Conservation (phyloP, 768 basidiomycete genomes). For the Rubroboletus satanas region DNA sequence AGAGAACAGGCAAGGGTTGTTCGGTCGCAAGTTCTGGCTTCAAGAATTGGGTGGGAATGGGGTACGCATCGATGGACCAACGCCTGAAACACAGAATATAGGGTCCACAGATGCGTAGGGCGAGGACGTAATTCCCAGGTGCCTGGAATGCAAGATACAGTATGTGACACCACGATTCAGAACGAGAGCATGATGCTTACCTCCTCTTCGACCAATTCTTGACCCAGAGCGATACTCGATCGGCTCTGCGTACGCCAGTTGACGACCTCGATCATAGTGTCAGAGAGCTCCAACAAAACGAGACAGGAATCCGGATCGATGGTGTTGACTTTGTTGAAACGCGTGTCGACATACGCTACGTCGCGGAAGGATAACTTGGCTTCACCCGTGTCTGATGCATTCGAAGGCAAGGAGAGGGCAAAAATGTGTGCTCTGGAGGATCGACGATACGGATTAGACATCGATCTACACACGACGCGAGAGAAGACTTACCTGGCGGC, state of each 20-base stretch:
- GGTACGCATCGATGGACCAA: conserved; percentile 44
- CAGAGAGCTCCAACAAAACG: conserved; percentile 28
- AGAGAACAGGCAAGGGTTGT: conserved; percentile 13
- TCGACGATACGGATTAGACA: background rate
- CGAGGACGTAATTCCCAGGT: conserved; percentile 33
- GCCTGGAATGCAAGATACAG: conserved; percentile 15
- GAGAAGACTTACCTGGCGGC: conserved; percentile 6
- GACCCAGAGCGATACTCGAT: conserved; percentile 14
- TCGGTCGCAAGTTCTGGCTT: background rate
- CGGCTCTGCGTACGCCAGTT: conserved; percentile 31
- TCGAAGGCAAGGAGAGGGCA: background rate
- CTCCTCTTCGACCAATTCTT: conserved; percentile 20
- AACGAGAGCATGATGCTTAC: conserved; percentile 20
- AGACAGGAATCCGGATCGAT: conserved; percentile 32
- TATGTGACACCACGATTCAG: background rate
- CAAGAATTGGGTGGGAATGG: conserved; percentile 4
- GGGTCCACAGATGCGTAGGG: conserved; percentile 41
- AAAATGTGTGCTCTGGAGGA: conserved; percentile 10
- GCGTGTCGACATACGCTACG: conserved; percentile 4
- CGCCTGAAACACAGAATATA: conserved; percentile 50
- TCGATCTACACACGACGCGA: background rate
- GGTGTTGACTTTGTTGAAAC: conserved; percentile 17
- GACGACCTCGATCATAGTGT: conserved; percentile 33
- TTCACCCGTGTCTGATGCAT: background rate
- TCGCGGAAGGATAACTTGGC: background rate